Evolutionary conservation across 306 rosid genomes (phyloP).

Genomic region (Myrica gale): DNA sequence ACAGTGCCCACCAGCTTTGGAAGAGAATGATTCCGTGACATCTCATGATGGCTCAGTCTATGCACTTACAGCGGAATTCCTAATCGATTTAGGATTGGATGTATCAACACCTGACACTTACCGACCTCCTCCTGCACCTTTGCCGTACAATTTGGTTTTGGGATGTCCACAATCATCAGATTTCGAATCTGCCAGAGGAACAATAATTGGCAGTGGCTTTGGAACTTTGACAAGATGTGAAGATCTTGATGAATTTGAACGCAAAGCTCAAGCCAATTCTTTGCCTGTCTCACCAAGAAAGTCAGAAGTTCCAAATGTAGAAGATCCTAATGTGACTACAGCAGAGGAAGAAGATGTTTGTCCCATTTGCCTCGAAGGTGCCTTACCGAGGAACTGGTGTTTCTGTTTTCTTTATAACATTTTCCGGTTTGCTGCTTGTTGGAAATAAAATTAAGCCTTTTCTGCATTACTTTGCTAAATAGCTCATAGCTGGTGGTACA

Average conservation of each 20-base stretch:
- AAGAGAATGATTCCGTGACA: slow-evolving; percentile 50
- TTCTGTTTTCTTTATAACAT: slow-evolving; percentile 1
- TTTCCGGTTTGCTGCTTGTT: slow-evolving; percentile 20
- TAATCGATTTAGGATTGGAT: slow-evolving; percentile 52
- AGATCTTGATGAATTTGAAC: slow-evolving; percentile 55
- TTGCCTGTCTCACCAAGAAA: slow-evolving; percentile 42
- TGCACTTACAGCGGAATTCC: slow-evolving; percentile 50
- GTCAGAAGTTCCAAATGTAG: slow-evolving; percentile 41
- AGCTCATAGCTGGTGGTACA: not conserved
- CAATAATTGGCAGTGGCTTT: slow-evolving; percentile 50
- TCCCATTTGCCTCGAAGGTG: slow-evolving; percentile 93
- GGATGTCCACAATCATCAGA: slow-evolving; percentile 52
- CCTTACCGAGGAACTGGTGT: slow-evolving; percentile 10
- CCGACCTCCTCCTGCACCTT: slow-evolving; percentile 76
- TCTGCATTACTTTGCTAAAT: not conserved
- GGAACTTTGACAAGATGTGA: slow-evolving; percentile 49
- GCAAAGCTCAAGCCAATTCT: slow-evolving; percentile 45
- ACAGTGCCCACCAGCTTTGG: slow-evolving; percentile 66
- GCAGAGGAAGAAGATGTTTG: slow-evolving; percentile 77
- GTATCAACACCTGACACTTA: slow-evolving; percentile 67
- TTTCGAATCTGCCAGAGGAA: slow-evolving; percentile 50
- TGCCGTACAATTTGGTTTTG: slow-evolving; percentile 65
- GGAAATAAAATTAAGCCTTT: slow-evolving; percentile 13
- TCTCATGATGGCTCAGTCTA: slow-evolving; percentile 40
- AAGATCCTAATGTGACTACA: slow-evolving; percentile 28